These are phyloP conservation scores for Myrmaecium sp. DNA, from an alignment of 2,329 filamentous ascomycete species.

Conservation along the genomic window DNA sequence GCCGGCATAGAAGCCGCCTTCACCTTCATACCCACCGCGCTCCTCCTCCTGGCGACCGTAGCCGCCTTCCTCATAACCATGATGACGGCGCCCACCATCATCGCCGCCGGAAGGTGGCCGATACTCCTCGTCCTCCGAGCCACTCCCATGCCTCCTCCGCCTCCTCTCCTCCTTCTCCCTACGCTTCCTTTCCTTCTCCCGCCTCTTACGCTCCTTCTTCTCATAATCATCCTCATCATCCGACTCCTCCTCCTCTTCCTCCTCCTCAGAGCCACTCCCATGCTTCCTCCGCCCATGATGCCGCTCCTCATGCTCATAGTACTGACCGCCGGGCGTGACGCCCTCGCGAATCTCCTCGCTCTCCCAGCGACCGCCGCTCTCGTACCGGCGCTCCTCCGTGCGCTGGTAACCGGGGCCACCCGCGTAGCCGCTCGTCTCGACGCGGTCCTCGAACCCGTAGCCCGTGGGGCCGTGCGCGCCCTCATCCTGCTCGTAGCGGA, in stretches of 20 bases:
- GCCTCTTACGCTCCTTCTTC: constrained; percentile 12
- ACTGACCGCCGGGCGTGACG: neutral
- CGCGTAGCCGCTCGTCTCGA: constrained; percentile 32
- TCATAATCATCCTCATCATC: constrained; percentile 15
- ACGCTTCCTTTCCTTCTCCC: constrained; percentile 18
- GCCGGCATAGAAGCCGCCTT: constrained; percentile 1
- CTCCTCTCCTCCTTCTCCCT: constrained; percentile 26
- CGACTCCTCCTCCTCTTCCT: constrained; percentile 10
- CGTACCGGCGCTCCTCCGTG: constrained; percentile 36
- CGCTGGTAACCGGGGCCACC: constrained; percentile 40
- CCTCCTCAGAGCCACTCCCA: constrained; percentile 8
- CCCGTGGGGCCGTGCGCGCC: constrained; percentile 20
- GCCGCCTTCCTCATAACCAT: constrained; percentile 2
- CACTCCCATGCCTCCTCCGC: constrained; percentile 21
- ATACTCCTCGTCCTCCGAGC: constrained; percentile 5
- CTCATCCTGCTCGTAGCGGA: constrained; percentile 39
- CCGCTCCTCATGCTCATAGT: constrained; percentile 6
- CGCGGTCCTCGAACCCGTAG: constrained; percentile 42
- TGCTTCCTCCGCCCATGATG: constrained; percentile 17
- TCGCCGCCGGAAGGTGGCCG: constrained; percentile 3
- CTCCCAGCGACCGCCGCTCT: constrained; percentile 16
- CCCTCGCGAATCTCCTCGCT: constrained; percentile 6
- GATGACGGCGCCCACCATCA: constrained; percentile 3
- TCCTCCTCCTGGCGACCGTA: constrained; percentile 7
- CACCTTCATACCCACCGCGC: constrained; percentile 5